phyloP scores from a whole-genome alignment of 2,329 filamentous ascomycete species.

The Reticulascus tulasneorum region DNA sequence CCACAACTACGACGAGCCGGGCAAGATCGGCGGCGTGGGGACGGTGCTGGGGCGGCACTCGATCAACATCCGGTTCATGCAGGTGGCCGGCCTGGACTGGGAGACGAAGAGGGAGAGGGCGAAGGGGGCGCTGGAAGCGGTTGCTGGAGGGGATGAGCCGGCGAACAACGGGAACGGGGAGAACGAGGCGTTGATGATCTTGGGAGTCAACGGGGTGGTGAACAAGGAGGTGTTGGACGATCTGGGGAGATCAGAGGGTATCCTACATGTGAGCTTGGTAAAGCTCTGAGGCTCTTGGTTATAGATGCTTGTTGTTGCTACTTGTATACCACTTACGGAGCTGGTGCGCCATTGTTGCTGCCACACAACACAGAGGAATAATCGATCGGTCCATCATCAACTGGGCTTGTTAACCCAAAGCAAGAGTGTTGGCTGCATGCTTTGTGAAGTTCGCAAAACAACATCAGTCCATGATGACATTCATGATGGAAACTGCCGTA shows the following conservation, averaged over 20 bases:
- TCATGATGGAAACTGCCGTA: no score
- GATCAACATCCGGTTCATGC: conserved; percentile 80
- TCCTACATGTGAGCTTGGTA: conserved; percentile 53
- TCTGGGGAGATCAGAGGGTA: conserved; percentile 46
- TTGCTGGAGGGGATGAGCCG: conserved; percentile 2
- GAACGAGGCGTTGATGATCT: conserved; percentile 77
- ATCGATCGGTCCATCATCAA: no score
- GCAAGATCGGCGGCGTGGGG: conserved; percentile 79
- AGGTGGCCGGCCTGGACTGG: conserved; percentile 55
- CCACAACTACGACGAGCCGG: conserved; percentile 76
- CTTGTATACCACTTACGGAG: no score
- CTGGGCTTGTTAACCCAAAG: no score
- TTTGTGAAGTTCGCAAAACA: no score
- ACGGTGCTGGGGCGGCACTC: conserved; percentile 63
- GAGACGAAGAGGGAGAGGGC: conserved; percentile 18
- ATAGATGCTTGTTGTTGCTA: no score
- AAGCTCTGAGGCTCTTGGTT: conserved; percentile 34
- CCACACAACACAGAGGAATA: no score
- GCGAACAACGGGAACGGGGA: conserved; percentile 24
- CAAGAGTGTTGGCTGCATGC: no score
- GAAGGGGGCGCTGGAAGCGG: neutral
- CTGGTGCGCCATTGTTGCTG: no score
- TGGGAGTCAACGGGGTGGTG: conserved; percentile 67
- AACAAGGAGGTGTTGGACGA: conserved; percentile 50
- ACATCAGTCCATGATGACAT: no score